A percentile compares a stretch with the other conserved stretches of the same genome.
These are phyloP conservation scores for Delitschia confertaspora DNA, from an alignment of 495 filamentous ascomycete species.

Conservation along the genomic window DNA sequence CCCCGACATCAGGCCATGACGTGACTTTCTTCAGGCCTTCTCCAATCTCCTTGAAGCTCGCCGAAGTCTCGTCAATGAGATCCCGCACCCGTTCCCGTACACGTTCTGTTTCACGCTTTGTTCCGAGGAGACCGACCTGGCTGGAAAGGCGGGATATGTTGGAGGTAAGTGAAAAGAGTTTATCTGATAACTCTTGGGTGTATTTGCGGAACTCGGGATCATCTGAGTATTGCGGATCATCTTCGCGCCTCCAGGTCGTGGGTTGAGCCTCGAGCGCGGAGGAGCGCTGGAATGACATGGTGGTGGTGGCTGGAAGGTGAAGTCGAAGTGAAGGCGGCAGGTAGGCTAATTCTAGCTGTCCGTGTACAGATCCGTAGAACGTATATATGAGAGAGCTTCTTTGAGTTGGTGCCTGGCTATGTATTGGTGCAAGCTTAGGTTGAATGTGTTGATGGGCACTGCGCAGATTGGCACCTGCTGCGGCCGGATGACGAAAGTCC, in stretches of 20 bases:
- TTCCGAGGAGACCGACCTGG: constrained; percentile 78
- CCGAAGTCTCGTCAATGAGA: constrained; percentile 72
- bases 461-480: not conserved
- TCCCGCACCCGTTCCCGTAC: constrained; percentile 84
- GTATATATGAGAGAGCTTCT: not conserved
- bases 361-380: too few relatives aligned
- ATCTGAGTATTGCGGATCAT: constrained; percentile 70
- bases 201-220: constrained; percentile 85
- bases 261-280: constrained; percentile 76
- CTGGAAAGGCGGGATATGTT: constrained; percentile 73
- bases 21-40: constrained; percentile 89
- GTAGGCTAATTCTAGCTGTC: too few relatives aligned
- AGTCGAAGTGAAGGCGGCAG: not conserved
- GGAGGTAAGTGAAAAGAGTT: constrained; percentile 76
- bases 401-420: not conserved
- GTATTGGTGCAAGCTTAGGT: too few relatives aligned
- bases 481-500: constrained; percentile 13
- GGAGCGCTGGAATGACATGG: constrained; percentile 88
- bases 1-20: constrained; percentile 84
- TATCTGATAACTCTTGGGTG: constrained; percentile 70
- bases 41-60: constrained; percentile 83
- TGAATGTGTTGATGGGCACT: too few relatives aligned
- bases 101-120: constrained; percentile 79
- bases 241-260: constrained; percentile 52
- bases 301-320: constrained; percentile 13